Evolutionary conservation across 2,329 filamentous ascomycete species (phyloP).

Genomic region (Fusarium sp.): DNA sequence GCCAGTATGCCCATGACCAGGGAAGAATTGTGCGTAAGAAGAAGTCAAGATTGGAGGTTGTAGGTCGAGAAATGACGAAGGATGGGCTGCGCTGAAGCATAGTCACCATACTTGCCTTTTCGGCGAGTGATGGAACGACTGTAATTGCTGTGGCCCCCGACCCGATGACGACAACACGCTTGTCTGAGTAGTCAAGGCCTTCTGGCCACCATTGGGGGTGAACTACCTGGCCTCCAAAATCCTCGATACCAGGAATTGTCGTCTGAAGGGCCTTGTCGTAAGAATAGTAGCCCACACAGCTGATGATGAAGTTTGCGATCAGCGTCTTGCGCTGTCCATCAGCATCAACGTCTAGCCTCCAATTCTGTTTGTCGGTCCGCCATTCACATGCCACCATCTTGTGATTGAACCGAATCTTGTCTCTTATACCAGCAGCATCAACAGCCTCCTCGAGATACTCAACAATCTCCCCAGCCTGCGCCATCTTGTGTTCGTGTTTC

Average conservation of each 20-base stretch:
- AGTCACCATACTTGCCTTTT: slow-evolving; percentile 74
- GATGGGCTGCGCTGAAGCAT: slow-evolving; percentile 85
- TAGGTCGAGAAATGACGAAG: slow-evolving; percentile 71
- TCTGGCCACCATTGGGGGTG: slow-evolving; percentile 84
- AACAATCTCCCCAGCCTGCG: slow-evolving; percentile 62
- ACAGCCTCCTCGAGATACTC: slow-evolving; percentile 67
- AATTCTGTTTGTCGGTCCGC: slow-evolving; percentile 66
- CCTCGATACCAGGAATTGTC: slow-evolving; percentile 73
- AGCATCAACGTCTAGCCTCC: slow-evolving; percentile 62
- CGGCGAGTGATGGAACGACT: slow-evolving; percentile 75
- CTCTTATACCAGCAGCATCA: slow-evolving; percentile 62
- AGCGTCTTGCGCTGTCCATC: slow-evolving; percentile 43
- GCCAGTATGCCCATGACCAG: slow-evolving; percentile 56
- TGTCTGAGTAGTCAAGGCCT: slow-evolving; percentile 71
- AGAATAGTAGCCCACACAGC: slow-evolving; percentile 77
- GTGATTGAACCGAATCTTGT: slow-evolving; percentile 65
- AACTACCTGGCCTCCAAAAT: slow-evolving; percentile 72
- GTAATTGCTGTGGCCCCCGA: slow-evolving; percentile 85
- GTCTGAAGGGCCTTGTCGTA: slow-evolving; percentile 72
- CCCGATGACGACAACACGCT: slow-evolving; percentile 78
- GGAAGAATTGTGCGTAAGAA: slow-evolving; percentile 60
- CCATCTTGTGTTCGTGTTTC: slow-evolving; percentile 65
- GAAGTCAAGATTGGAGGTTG: slow-evolving; percentile 52
- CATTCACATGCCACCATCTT: slow-evolving; percentile 63
- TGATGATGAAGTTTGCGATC: slow-evolving; percentile 67